Evolutionary conservation across 2,329 filamentous ascomycete genomes (phyloP), one percentile per base, ranked within the genome.

Genomic region (Aspergillus pseudonomiae): DNA sequence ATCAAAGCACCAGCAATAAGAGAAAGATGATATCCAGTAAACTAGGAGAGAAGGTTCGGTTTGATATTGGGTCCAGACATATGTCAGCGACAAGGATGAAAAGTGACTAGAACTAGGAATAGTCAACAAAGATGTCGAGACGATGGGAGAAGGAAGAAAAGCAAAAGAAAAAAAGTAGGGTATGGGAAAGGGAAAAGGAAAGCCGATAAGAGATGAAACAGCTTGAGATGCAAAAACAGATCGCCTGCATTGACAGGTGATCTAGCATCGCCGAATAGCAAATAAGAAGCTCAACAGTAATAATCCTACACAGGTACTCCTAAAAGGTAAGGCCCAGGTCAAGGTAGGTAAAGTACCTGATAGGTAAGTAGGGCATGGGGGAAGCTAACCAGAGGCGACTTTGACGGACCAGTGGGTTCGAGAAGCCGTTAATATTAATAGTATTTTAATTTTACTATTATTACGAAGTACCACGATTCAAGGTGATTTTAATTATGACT

Each of bases 191-290:
- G 58, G 26, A 57, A 34, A 62, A 45, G 46, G 43, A 54, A 55
- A 50, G 32, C 60, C 50, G 46, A 56, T 63, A 55, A 64, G 57
- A 68, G 64, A 69, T 70, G 70, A 70, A 71, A 71, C 70, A 59
- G 50, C 59, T 66, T 61, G 60, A 61, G 63, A 70, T 68, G 67
- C 67, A 70, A 65, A 63, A 64, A 65, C 62, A 67, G 70, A 71
- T 71, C 70, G 70, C 66, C 69, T 56, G 65, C 63, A 66, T 57
- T 71, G 68, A 71, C 69, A 71, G 69, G 65, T 70, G 66, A 67
- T 69, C 63, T 59, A 68, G 54, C 56, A 65, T 60, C 55, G 54
- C 39, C 19, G 53, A 53, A 64, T 60, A 67, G 65, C 67, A 68
- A 70, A 66, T 68, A 55, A 68, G 64, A 66, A 64, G 59, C 61